phyloP scores from a whole-genome alignment of 208 protist genomes.

The Leptomonas pyrrhocoris region DNA sequence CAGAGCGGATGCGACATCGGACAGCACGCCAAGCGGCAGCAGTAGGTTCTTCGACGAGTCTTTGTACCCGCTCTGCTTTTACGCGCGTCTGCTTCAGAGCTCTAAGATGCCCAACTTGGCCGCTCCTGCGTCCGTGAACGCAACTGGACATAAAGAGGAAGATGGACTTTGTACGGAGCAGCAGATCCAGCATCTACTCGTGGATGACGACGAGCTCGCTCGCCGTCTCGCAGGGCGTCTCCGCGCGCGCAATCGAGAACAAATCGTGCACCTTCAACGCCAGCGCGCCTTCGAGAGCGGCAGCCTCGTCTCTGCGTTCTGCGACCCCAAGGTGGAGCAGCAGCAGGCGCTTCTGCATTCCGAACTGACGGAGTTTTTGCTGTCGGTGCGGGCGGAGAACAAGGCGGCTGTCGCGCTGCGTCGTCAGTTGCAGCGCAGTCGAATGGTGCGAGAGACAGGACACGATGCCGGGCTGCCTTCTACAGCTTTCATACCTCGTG shows the following conservation, averaged over 20 bases:
- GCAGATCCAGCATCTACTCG: conserved; percentile 4
- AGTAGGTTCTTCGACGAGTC: conserved; percentile 25
- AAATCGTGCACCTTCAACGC: background rate
- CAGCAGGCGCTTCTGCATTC: conserved; percentile 45
- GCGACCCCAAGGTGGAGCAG: conserved; percentile 57
- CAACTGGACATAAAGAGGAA: background rate
- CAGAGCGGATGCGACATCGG: background rate
- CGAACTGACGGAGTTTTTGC: conserved; percentile 63
- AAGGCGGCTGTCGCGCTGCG: conserved; percentile 33
- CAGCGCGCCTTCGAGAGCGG: background rate
- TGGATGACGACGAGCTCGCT: conserved; percentile 30
- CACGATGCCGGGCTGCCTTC: background rate
- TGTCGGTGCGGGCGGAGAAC: conserved; percentile 45
- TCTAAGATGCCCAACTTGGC: background rate
- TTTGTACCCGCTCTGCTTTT: conserved; percentile 65
- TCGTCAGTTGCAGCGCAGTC: conserved; percentile 41
- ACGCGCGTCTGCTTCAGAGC: conserved; percentile 41
- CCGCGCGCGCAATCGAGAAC: conserved; percentile 5
- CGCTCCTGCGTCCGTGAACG: background rate
- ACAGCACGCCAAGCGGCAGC: background rate
- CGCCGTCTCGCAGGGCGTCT: conserved; percentile 36
- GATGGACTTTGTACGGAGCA: background rate
- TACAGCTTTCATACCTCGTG: background rate
- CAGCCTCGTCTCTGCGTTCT: conserved; percentile 22
- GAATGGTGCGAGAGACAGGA: conserved; percentile 13